Evolutionary conservation across 441 rosid genomes (phyloP).

Genomic region (Mallotus repandus): DNA sequence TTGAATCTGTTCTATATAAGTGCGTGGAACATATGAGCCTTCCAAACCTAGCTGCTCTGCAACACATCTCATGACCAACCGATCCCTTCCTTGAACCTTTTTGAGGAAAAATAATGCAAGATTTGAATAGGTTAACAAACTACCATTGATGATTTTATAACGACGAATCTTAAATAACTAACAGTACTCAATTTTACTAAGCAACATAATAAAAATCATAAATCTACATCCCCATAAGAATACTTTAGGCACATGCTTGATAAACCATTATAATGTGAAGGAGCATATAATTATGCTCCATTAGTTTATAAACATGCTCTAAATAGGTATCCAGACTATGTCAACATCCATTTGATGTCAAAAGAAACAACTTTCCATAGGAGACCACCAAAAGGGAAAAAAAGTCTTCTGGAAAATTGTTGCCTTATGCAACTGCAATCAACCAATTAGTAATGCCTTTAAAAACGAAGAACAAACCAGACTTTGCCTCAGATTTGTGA

Average conservation of each 20-base stretch:
- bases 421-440: neutral
- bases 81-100: slow-evolving; percentile 98
- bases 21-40: slow-evolving; percentile 84
- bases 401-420: neutral
- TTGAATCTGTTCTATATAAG: slow-evolving; percentile 96
- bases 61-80: slow-evolving; percentile 50
- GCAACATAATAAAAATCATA: neutral
- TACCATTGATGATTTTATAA: neutral
- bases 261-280: too few relatives aligned
- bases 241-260: neutral
- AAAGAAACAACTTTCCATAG: neutral
- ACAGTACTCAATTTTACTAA: neutral
- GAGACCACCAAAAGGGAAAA: neutral
- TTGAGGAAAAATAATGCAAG: neutral
- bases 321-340: too few relatives aligned
- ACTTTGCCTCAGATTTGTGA: too few relatives aligned
- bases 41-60: slow-evolving; percentile 88
- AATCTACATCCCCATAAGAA: neutral
- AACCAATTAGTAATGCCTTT: neutral
- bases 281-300: neutral
- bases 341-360: too few relatives aligned
- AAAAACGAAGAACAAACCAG: neutral
- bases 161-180: neutral
- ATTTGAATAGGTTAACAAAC: neutral
- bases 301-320: neutral